phyloP scores from a whole-genome alignment of 352 stramenopile species.

The Blastocystis sp. region DNA sequence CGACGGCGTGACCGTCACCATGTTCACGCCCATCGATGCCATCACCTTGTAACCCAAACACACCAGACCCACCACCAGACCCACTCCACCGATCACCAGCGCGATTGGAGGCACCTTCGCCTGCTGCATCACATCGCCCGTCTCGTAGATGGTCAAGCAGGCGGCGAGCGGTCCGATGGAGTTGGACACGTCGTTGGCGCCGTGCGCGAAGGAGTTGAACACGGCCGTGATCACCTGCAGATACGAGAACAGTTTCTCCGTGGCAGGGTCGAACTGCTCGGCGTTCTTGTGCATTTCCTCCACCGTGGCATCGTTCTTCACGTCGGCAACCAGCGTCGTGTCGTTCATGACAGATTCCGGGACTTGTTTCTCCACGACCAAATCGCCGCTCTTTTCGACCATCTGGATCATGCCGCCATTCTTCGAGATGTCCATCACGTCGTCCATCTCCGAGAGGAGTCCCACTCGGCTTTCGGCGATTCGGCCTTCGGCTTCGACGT shows the following conservation, averaged over 20 bases:
- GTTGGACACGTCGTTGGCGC: conserved; percentile 76
- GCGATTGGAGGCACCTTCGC: conserved; percentile 72
- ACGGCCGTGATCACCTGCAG: conserved; percentile 74
- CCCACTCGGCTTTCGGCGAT: neutral
- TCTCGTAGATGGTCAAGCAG: conserved; percentile 70
- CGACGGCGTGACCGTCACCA: conserved; percentile 74
- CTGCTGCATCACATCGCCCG: conserved; percentile 60
- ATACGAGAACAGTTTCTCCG: conserved; percentile 75
- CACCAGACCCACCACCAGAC: conserved; percentile 72
- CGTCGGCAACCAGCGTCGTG: conserved; percentile 14
- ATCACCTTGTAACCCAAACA: conserved; percentile 74
- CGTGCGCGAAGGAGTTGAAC: conserved; percentile 75
- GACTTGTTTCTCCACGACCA: conserved; percentile 3
- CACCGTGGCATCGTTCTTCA: conserved; percentile 49
- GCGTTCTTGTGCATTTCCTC: conserved; percentile 71
- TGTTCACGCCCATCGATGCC: conserved; percentile 74
- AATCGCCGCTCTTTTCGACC: conserved; percentile 23
- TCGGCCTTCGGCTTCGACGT: neutral
- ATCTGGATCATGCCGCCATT: neutral
- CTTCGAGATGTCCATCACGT: neutral
- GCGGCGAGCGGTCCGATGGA: conserved; percentile 73
- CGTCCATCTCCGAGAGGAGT: neutral
- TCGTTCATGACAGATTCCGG: conserved; percentile 10
- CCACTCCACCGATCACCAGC: conserved; percentile 73
- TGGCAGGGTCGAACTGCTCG: conserved; percentile 74